A percentile compares a stretch with the other conserved stretches of the same genome.
phyloP scores from a whole-genome alignment of 495 filamentous ascomycete genomes.

The Penicillium ucsense region DNA sequence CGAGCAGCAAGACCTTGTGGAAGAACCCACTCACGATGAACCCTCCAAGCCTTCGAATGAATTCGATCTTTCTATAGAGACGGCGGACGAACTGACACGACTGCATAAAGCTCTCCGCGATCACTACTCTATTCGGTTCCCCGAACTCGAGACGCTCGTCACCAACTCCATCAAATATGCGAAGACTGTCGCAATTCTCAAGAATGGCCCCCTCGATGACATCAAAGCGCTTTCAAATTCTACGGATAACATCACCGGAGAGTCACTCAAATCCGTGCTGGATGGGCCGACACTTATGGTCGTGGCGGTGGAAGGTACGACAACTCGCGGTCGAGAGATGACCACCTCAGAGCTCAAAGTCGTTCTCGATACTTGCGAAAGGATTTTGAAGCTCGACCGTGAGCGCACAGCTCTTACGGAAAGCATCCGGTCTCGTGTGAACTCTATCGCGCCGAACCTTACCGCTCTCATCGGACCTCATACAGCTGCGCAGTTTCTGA shows the following conservation, averaged over 20 bases:
- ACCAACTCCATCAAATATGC: slow-evolving; percentile 90
- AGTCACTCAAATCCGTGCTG: slow-evolving; percentile 65
- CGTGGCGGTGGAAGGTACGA: slow-evolving; percentile 90
- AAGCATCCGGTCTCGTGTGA: slow-evolving; percentile 97
- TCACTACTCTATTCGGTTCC: slow-evolving; percentile 89
- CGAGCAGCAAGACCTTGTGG: slow-evolving; percentile 17
- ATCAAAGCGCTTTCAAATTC: slow-evolving; percentile 66
- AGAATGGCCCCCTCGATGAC: slow-evolving; percentile 85
- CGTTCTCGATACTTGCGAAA: slow-evolving; percentile 72
- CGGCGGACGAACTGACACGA: slow-evolving; percentile 82
- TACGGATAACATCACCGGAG: slow-evolving; percentile 63
- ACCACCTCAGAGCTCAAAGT: slow-evolving; percentile 61
- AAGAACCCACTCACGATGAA: slow-evolving; percentile 18
- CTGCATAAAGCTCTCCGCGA: slow-evolving; percentile 94
- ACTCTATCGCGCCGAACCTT: slow-evolving; percentile 86
- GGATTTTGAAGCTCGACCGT: slow-evolving; percentile 75
- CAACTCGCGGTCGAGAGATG: slow-evolving; percentile 71
- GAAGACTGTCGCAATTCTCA: slow-evolving; percentile 86
- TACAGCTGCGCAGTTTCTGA: slow-evolving; percentile 94
- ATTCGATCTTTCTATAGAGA: slow-evolving; percentile 85
- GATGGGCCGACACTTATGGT: slow-evolving; percentile 90
- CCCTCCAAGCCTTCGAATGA: slow-evolving; percentile 52
- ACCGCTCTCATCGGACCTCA: slow-evolving; percentile 87
- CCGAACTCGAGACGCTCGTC: slow-evolving; percentile 90
- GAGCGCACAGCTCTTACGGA: slow-evolving; percentile 83